Conservation (phyloP, 768 basidiomycete genomes). For the Podaxis sp. region DNA sequence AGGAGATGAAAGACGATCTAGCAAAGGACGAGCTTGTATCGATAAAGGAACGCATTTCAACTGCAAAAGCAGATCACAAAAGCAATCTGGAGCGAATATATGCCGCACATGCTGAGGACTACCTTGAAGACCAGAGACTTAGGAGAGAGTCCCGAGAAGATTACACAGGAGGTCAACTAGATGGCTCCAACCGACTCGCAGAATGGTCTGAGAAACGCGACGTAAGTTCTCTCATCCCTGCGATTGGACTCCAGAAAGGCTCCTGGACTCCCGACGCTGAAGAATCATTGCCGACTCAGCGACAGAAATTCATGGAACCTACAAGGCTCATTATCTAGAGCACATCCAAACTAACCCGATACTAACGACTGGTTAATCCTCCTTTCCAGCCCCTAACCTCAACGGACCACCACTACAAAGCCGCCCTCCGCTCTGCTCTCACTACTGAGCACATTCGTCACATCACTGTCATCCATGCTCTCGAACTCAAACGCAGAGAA, state of each 20-base stretch:
- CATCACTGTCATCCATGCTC: not conserved
- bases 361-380: not conserved
- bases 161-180: not conserved
- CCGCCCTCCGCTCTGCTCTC: not conserved
- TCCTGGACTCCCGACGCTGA: not conserved
- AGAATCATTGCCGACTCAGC: not conserved
- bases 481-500: not conserved
- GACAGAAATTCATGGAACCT: too few species aligned
- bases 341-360: not conserved
- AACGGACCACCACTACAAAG: conserved; percentile 1
- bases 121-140: conserved; percentile 6
- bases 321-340: too few species aligned
- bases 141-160: conserved; percentile 4
- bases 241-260: too few species aligned
- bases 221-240: not conserved
- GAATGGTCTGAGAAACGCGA: conserved; percentile 10
- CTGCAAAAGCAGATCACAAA: not conserved
- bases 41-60: conserved; percentile 2
- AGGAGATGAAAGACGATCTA: conserved; percentile 9
- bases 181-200: not conserved
- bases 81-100: conserved; percentile 1
- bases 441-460: not conserved
- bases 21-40: not conserved
- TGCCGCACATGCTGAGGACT: conserved; percentile 3
- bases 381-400: not conserved